Conservation (phyloP, 306 rosid genomes). For the Cucumis sativus region DNA sequence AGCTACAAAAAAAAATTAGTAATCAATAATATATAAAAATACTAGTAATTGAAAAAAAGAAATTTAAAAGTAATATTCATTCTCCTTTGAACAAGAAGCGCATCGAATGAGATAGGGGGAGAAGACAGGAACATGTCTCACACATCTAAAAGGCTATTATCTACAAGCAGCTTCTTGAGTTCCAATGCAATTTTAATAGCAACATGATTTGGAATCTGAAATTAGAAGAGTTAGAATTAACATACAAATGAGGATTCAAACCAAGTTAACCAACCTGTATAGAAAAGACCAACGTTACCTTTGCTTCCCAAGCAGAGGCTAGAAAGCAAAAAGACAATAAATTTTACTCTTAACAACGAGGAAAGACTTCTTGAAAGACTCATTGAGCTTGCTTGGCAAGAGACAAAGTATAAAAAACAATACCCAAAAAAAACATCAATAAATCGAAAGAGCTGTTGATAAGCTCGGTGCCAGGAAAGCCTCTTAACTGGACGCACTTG, state of each 20-base stretch:
- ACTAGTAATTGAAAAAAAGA: too few species aligned
- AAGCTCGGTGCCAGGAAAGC: not conserved
- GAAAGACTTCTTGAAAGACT: not conserved
- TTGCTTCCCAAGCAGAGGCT: not conserved
- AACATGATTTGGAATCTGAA: constrained; percentile 90
- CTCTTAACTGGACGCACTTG: not conserved
- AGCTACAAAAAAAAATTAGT: constrained; percentile 26
- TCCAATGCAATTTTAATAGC: constrained; percentile 87
- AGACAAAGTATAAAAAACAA: not conserved
- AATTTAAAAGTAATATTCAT: not conserved
- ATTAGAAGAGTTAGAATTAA: constrained; percentile 20
- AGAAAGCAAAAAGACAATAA: not conserved
- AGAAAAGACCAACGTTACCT: not conserved
- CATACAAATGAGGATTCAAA: not conserved
- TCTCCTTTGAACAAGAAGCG: not conserved
- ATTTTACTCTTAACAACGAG: not conserved
- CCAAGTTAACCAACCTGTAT: not conserved
- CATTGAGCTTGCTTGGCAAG: not conserved
- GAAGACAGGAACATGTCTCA: constrained; percentile 24
- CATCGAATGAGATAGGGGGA: not conserved
- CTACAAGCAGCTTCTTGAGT: constrained; percentile 87
- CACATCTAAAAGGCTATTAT: constrained; percentile 95
- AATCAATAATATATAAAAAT: too few species aligned
- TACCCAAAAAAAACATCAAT: not conserved
- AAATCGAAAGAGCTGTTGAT: not conserved